Conservation (phyloP, 2,329 filamentous ascomycete genomes). For the Claviceps paspali region DNA sequence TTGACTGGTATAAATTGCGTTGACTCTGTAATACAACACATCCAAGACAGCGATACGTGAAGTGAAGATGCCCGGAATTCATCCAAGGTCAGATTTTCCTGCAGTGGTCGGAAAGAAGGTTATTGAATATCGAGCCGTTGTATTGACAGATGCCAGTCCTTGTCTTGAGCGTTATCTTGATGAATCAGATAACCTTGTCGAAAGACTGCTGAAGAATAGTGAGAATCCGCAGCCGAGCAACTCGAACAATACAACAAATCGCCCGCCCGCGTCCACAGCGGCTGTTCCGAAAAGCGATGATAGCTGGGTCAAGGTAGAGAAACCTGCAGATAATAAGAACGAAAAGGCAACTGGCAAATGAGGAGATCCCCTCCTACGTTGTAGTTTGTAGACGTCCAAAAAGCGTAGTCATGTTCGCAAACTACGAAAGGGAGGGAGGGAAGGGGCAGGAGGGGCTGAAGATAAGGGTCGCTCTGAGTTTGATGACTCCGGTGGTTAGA, state of each 20-base stretch:
- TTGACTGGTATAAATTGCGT: not conserved
- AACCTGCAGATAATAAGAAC: not conserved
- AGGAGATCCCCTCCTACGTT: not conserved
- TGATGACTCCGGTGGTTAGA: no score
- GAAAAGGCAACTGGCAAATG: not conserved
- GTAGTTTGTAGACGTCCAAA: not conserved
- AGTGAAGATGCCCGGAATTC: not conserved
- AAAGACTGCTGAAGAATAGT: not conserved
- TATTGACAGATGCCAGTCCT: not conserved
- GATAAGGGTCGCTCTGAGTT: no score
- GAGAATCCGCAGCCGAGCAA: not conserved
- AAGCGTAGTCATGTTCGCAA: not conserved
- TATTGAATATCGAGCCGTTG: not conserved
- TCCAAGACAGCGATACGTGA: not conserved
- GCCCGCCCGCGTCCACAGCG: not conserved
- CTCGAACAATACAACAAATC: not conserved
- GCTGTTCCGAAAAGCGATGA: not conserved
- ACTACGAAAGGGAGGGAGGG: not conserved
- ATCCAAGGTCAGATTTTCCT: not conserved
- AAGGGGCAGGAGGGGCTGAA: not conserved
- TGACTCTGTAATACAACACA: not conserved
- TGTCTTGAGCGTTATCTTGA: conserved; percentile 1
- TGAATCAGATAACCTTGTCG: not conserved
- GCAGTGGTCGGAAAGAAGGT: not conserved
- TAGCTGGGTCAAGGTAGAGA: not conserved